phyloP scores from a whole-genome alignment of 2,329 filamentous ascomycete species.

The Sphaerostilbella broomeana region DNA sequence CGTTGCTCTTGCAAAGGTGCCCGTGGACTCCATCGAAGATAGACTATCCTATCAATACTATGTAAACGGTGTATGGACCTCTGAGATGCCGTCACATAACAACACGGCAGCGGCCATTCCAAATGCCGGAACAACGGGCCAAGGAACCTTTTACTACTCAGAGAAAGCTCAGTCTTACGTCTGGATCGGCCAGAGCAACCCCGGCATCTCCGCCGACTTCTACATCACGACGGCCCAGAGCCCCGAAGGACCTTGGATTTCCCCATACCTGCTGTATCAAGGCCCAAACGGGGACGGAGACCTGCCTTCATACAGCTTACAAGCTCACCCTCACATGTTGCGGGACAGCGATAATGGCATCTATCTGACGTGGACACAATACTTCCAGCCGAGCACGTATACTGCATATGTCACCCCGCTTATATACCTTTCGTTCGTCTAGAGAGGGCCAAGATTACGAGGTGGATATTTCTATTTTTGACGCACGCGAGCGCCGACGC shows the following conservation, averaged over 20 bases:
- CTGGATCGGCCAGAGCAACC: conserved; percentile 18
- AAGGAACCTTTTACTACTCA: conserved; percentile 20
- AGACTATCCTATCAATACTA: conserved; percentile 18
- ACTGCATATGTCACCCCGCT: conserved; percentile 14
- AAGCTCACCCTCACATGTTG: conserved; percentile 13
- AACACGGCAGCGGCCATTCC: conserved; percentile 13
- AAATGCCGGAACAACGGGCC: conserved; percentile 18
- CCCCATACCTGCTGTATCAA: conserved; percentile 11
- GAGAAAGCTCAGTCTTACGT: conserved; percentile 16
- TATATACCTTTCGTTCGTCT: conserved; percentile 14
- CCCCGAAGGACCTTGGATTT: conserved; percentile 13
- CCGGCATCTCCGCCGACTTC: conserved; percentile 17
- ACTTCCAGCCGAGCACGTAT: conserved; percentile 12
- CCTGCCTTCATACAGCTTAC: conserved; percentile 12
- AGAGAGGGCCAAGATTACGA: conserved; percentile 1
- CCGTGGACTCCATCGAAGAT: conserved; percentile 15
- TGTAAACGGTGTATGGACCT: conserved; percentile 15
- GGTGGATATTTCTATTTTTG: too few species aligned
- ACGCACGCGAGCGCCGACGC: too few species aligned
- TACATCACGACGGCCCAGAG: conserved; percentile 17
- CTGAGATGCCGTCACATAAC: conserved; percentile 11
- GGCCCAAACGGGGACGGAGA: conserved; percentile 10
- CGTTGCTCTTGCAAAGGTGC: conserved; percentile 17
- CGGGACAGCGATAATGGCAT: conserved; percentile 11
- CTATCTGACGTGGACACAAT: conserved; percentile 15